phyloP scores from a whole-genome alignment of 2,329 filamentous ascomycete species.

The Gnomoniopsis sp. region DNA sequence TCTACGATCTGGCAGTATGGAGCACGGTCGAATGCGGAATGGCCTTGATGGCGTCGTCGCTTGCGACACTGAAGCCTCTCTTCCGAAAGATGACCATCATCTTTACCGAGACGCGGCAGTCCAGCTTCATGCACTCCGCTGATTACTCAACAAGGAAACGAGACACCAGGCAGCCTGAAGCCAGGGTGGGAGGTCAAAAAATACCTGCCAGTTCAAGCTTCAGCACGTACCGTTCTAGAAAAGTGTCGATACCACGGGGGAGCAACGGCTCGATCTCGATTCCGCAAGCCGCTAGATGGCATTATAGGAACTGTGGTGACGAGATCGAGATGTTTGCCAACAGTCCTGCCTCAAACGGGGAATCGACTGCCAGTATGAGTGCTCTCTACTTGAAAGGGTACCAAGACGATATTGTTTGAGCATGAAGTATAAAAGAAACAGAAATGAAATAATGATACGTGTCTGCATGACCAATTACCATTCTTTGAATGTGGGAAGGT shows the following conservation, averaged over 20 bases:
- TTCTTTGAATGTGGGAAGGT: no score
- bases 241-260: background rate
- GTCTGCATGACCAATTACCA: no score
- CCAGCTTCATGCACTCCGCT: background rate
- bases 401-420: background rate
- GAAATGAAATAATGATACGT: no score
- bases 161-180: background rate
- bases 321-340: background rate
- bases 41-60: conserved; percentile 35
- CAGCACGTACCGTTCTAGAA: background rate
- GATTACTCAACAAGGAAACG: background rate
- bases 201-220: background rate
- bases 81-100: conserved; percentile 20
- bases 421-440: background rate
- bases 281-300: background rate
- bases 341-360: background rate
- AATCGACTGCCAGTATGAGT: background rate
- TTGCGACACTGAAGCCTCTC: conserved; percentile 38
- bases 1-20: conserved; percentile 42
- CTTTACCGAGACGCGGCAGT: background rate
- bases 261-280: background rate
- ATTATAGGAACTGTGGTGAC: background rate
- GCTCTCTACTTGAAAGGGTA: background rate
- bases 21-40: conserved; percentile 42
- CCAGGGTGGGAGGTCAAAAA: background rate